Evolutionary conservation across 257 asterid species (phyloP).

Genomic region (Scutellaria baicalensis): DNA sequence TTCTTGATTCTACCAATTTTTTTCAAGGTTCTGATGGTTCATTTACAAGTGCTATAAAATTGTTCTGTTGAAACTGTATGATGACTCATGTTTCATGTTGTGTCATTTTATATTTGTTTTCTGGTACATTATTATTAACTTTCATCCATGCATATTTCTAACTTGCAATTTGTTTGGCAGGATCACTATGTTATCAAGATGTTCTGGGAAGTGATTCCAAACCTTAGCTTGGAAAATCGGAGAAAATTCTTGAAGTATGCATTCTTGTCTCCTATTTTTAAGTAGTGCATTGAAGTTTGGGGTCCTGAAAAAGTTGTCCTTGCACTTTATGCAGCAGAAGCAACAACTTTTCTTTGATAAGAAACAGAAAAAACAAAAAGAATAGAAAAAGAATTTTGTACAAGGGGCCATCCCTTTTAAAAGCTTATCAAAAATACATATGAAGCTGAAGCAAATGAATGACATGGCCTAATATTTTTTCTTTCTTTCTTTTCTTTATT

Average conservation of each 20-base stretch:
- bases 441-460: neutral
- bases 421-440: too few relatives aligned
- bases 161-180: constrained; percentile 41
- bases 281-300: neutral
- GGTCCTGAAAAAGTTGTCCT: constrained; percentile 1
- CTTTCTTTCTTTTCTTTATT: too few relatives aligned
- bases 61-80: neutral
- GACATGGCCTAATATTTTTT: too few relatives aligned
- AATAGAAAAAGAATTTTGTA: too few relatives aligned
- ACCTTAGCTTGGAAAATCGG: constrained; percentile 69
- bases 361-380: too few relatives aligned
- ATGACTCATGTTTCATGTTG: neutral
- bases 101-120: neutral
- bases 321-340: neutral
- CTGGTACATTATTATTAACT: neutral
- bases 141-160: constrained; percentile 5
- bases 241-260: constrained; percentile 86
- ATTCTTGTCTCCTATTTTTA: constrained; percentile 1
- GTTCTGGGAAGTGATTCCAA: constrained; percentile 90
- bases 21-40: neutral
- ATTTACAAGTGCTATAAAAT: neutral
- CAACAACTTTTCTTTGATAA: neutral
- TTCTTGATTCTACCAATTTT: too few relatives aligned
- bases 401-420: too few relatives aligned
- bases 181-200: constrained; percentile 81